These are phyloP conservation scores for Trypanosoma conorhini DNA, from an alignment of 208 protist species.

Conservation along the genomic window DNA sequence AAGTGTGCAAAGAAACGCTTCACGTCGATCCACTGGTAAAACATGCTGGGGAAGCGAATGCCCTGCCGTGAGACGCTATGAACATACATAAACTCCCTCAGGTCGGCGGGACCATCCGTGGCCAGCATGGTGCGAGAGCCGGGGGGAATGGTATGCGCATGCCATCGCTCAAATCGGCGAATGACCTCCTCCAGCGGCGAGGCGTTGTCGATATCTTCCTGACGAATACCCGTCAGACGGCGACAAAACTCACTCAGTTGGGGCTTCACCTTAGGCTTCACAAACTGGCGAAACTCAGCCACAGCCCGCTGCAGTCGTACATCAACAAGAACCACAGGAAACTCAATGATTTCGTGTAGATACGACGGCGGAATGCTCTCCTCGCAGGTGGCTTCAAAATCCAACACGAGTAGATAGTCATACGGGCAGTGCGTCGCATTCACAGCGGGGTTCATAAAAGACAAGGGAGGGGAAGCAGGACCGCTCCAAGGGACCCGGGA, in stretches of 20 bases:
- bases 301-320: constrained; percentile 56
- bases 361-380: constrained; percentile 64
- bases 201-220: constrained; percentile 87
- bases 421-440: constrained; percentile 51
- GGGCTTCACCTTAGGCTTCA: constrained; percentile 81
- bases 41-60: constrained; percentile 78
- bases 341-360: constrained; percentile 97
- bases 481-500: constrained; percentile 31
- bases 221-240: constrained; percentile 92
- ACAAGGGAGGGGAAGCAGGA: constrained; percentile 19
- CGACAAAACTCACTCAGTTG: constrained; percentile 90
- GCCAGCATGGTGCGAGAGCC: constrained; percentile 64
- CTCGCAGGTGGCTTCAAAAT: constrained; percentile 94
- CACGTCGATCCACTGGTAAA: constrained; percentile 89
- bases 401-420: constrained; percentile 91
- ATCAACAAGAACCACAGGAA: constrained; percentile 92
- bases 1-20: constrained; percentile 81
- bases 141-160: constrained; percentile 58
- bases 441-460: constrained; percentile 18
- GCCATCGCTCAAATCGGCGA: constrained; percentile 81
- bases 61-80: constrained; percentile 74
- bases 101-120: constrained; percentile 81
- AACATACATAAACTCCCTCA: constrained; percentile 85
- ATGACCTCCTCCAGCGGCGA: constrained; percentile 74
- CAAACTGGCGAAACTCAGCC: constrained; percentile 89